These are phyloP conservation scores for Termitomyces sp. DNA, from an alignment of 768 basidiomycete species.

Conservation along the genomic window DNA sequence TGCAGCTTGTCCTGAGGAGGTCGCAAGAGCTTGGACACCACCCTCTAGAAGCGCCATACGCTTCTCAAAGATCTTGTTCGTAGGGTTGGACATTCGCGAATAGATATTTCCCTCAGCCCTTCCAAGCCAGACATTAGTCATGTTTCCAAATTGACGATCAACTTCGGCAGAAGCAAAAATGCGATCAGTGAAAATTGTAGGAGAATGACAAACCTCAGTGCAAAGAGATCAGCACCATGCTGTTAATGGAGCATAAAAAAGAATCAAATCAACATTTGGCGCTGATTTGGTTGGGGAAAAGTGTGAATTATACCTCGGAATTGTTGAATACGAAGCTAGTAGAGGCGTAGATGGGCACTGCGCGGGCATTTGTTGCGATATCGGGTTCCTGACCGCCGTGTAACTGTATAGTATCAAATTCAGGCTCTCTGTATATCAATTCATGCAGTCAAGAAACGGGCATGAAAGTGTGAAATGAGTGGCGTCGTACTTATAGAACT, in stretches of 20 bases:
- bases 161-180: not conserved
- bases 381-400: conserved; percentile 72
- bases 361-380: conserved; percentile 63
- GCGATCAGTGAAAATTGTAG: not conserved
- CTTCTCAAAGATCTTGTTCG: conserved; percentile 71
- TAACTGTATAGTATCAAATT: conserved; percentile 78
- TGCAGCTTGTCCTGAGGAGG: conserved; percentile 71
- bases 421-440: conserved; percentile 41
- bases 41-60: conserved; percentile 78
- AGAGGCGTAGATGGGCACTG: conserved; percentile 73
- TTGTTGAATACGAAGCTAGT: conserved; percentile 74
- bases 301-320: conserved; percentile 40
- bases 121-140: not conserved
- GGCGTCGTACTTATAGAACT: not conserved
- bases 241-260: conserved; percentile 18
- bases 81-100: conserved; percentile 67
- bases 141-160: not conserved
- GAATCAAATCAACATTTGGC: not conserved
- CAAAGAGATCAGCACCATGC: conserved; percentile 76
- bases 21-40: conserved; percentile 72
- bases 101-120: conserved; percentile 61
- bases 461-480: not conserved
- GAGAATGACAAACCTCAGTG: conserved; percentile 35
- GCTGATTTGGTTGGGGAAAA: not conserved
- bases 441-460: not conserved